Base-by-base conservation (phyloP, 2,329 filamentous ascomycete species). In the Bipolaris gigantea region DNA sequence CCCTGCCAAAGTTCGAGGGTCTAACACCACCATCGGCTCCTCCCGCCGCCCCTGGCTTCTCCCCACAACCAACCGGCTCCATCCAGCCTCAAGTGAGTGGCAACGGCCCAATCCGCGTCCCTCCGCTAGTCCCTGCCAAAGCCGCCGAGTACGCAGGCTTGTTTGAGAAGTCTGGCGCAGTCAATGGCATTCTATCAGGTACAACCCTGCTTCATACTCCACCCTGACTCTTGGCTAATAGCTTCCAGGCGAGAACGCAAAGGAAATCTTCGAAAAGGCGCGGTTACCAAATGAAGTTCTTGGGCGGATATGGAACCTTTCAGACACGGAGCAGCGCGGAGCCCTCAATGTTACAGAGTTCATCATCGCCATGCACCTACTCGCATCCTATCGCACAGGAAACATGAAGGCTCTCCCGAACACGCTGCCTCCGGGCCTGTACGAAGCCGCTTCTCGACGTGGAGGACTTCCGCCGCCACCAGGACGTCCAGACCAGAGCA, bases 321-420 rank as follows among this genome's bases (percentile, higher is more conserved):
- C 92, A 19, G 94, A 99, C 73, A 94, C 91, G 0, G 92, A 97
- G 75, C 92, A 96, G 76, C 86, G 92, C 48, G 94, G 94, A 46
- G 86, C 89, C 30, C 81, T 99, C 33, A 89, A 92, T 53, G 82
- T 87, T 65, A 93, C 92, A 13, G 94, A 97, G 67, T 99, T 99
- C 73, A 89, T 96, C 70, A 95, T 99, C 69, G 94, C 94, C 41
- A 99, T 99, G 94, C 94, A 99, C 74, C 80, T 99, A 56, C 82
- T 99, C 58, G 93, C 91, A 13, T 96, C 92, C 11, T 91, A 90
- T 77, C 96, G 96, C 80, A 89, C 87, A 11, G 89, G 92, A 19
- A 82, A 86, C 27, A 83, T 99, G 73, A 87, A 90, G 60, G 86
- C 84, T 18, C 81, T 97, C 52, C 94, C 94, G 1, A 88, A 80